Percentiles rank a stretch among this genome's conserved stretches.
Conservation (phyloP, 1,284 basidiomycete species). For the Ustilago nuda region DNA sequence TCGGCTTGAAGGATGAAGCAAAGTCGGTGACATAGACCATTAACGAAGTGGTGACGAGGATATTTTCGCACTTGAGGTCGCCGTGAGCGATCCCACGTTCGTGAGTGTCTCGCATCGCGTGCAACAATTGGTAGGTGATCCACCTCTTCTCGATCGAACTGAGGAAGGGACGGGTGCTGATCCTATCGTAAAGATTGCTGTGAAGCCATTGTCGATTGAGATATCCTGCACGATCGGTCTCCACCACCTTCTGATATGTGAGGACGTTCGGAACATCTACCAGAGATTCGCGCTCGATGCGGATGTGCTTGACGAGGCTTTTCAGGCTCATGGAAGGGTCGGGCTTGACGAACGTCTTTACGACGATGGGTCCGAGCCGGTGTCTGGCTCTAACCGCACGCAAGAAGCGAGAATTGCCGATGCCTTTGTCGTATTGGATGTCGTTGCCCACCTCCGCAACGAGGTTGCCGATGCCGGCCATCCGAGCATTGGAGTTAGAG, state of each 20-base stretch:
- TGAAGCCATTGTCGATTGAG: slow-evolving; percentile 94
- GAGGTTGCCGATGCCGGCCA: slow-evolving; percentile 59
- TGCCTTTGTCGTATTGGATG: slow-evolving; percentile 70
- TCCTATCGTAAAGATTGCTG: slow-evolving; percentile 94
- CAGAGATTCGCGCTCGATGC: slow-evolving; percentile 83
- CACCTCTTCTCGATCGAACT: slow-evolving; percentile 94
- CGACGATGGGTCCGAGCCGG: slow-evolving; percentile 77
- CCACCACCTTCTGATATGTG: slow-evolving; percentile 88
- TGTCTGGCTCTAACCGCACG: slow-evolving; percentile 88
- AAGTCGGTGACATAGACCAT: slow-evolving; percentile 97
- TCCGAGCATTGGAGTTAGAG: slow-evolving; percentile 44
- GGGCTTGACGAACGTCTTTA: slow-evolving; percentile 86
- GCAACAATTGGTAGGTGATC: slow-evolving; percentile 94
- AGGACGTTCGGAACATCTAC: slow-evolving; percentile 88
- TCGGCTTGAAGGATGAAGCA: slow-evolving; percentile 91
- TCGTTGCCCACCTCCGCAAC: slow-evolving; percentile 61
- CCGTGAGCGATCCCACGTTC: slow-evolving; percentile 87
- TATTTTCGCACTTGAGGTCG: slow-evolving; percentile 97
- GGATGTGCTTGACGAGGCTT: slow-evolving; percentile 78
- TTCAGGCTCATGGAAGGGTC: slow-evolving; percentile 79
- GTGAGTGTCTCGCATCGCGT: slow-evolving; percentile 83
- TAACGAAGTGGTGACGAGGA: slow-evolving; percentile 95
- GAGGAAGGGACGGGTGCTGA: slow-evolving; percentile 96
- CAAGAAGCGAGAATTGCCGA: slow-evolving; percentile 92
- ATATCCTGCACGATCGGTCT: slow-evolving; percentile 96